Conservation (phyloP, 306 rosid species). For the Dicorynia guianensis region DNA sequence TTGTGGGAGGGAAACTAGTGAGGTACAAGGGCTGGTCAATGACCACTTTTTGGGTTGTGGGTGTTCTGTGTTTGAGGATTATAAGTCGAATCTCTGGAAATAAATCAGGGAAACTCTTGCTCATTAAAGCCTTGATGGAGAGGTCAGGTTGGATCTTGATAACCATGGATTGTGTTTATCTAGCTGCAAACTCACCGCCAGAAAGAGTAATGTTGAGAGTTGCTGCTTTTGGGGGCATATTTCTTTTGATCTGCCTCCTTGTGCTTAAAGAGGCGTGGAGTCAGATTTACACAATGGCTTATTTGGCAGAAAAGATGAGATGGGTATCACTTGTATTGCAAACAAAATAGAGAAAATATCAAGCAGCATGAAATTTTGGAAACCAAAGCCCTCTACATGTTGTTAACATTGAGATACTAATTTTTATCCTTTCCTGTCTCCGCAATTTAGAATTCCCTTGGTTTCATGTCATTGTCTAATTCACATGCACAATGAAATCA, state of each 20-base stretch:
- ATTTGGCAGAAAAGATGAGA: constrained; percentile 28
- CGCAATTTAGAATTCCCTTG: not conserved
- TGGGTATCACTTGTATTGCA: constrained; percentile 34
- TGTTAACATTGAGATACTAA: constrained; percentile 1
- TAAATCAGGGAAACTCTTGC: constrained; percentile 41
- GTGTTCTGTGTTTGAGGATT: constrained; percentile 68
- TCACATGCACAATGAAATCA: not conserved
- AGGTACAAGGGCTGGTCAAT: constrained; percentile 83
- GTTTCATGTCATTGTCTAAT: not conserved
- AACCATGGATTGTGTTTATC: constrained; percentile 63
- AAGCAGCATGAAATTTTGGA: constrained; percentile 16
- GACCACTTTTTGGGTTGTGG: constrained; percentile 76
- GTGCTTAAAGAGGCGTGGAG: constrained; percentile 47
- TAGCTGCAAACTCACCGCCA: constrained; percentile 55
- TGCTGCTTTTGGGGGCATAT: constrained; percentile 63
- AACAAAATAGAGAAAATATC: constrained; percentile 22
- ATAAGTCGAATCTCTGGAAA: constrained; percentile 54
- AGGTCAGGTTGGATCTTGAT: constrained; percentile 64
- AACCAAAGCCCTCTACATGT: not conserved
- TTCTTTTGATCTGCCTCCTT: constrained; percentile 48
- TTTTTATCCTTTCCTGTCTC: not conserved
- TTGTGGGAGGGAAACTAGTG: constrained; percentile 74
- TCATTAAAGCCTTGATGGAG: constrained; percentile 53
- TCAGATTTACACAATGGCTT: constrained; percentile 33
- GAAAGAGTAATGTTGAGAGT: constrained; percentile 56